phyloP scores from a whole-genome alignment of 345 rosid genomes.

The Theobroma cacao region DNA sequence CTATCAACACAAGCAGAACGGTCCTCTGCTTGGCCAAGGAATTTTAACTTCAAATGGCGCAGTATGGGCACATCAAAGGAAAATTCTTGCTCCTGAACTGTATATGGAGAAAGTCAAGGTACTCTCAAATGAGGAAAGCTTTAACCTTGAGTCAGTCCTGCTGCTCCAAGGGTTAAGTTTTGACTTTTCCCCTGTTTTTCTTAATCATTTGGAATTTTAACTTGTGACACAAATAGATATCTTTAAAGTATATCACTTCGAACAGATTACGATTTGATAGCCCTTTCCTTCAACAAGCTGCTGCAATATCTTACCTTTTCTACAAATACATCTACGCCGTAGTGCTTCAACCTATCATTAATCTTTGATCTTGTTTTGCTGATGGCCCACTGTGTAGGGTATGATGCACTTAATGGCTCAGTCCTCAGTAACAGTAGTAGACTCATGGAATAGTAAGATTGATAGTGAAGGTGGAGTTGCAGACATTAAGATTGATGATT shows the following conservation, averaged over 20 bases:
- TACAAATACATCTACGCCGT: too few species aligned
- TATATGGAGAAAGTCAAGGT: constrained; percentile 45
- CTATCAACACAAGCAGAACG: constrained; percentile 32
- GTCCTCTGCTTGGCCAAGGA: constrained; percentile 46
- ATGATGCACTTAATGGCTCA: constrained; percentile 30
- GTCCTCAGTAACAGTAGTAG: constrained; percentile 20
- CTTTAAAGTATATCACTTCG: too few species aligned
- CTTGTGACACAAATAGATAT: too few species aligned
- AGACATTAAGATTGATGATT: constrained; percentile 28
- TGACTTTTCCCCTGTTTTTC: neutral
- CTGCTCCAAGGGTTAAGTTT: too few species aligned
- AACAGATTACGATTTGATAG: too few species aligned
- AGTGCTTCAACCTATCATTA: too few species aligned
- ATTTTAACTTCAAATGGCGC: constrained; percentile 42
- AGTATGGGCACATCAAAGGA: constrained; percentile 41
- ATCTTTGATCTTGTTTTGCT: too few species aligned
- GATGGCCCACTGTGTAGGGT: constrained; percentile 17
- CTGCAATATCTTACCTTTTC: too few species aligned
- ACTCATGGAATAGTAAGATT: constrained; percentile 33
- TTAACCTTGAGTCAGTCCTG: too few species aligned
- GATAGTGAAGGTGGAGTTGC: constrained; percentile 30
- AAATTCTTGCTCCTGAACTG: constrained; percentile 39
- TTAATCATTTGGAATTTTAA: too few species aligned
- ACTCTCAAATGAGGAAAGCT: neutral
- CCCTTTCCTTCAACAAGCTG: too few species aligned